A percentile compares a stretch with the other conserved stretches of the same genome.
Evolutionary conservation across 148 eudicot species (phyloP).

Genomic region (Polygonum aviculare): DNA sequence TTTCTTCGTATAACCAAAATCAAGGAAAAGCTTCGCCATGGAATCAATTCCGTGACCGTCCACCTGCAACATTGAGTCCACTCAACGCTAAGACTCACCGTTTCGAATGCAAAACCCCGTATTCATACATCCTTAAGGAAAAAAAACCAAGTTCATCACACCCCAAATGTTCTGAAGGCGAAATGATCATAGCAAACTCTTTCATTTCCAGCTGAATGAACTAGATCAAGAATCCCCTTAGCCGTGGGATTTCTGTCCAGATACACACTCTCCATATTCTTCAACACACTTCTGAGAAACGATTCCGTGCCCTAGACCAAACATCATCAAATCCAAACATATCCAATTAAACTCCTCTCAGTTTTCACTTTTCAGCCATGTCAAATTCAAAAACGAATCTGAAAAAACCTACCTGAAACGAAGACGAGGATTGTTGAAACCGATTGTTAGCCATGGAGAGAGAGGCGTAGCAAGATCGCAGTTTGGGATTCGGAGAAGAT

Average conservation of each 20-base stretch:
- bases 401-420: background rate
- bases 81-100: background rate
- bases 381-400: background rate
- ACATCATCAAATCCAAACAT: background rate
- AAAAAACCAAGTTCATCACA: slow-evolving; percentile 24
- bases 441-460: background rate
- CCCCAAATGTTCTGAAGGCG: slow-evolving; percentile 95
- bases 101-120: background rate
- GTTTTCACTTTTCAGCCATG: background rate
- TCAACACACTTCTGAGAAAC: slow-evolving; percentile 67
- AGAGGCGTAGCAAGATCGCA: background rate
- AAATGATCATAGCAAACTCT: slow-evolving; percentile 81
- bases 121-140: background rate
- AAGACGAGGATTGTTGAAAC: background rate
- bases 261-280: slow-evolving; percentile 68
- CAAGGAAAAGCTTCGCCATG: slow-evolving; percentile 62
- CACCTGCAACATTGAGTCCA: slow-evolving; percentile 32
- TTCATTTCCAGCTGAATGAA: slow-evolving; percentile 53
- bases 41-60: slow-evolving; percentile 86
- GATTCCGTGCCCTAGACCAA: slow-evolving; percentile 67
- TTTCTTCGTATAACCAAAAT: slow-evolving; percentile 65
- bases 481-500: background rate
- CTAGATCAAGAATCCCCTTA: slow-evolving; percentile 69
- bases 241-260: slow-evolving; percentile 85
- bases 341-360: background rate